phyloP scores from a whole-genome alignment of 495 filamentous ascomycete species.

The Lasiosphaeriaceae sp. region DNA sequence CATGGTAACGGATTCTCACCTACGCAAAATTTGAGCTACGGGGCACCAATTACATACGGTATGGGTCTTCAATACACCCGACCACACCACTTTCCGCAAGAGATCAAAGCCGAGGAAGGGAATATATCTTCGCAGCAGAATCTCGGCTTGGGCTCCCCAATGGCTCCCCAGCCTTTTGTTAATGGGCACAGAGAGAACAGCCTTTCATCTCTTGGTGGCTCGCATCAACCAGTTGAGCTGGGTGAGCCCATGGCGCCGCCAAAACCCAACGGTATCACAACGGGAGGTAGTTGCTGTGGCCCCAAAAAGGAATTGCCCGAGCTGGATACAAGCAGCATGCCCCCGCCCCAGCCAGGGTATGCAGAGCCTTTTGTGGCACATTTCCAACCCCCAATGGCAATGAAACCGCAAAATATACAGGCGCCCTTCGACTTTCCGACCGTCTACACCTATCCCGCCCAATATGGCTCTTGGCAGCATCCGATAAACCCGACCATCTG shows the following conservation, averaged over 20 bases:
- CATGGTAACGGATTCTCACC: slow-evolving; percentile 1
- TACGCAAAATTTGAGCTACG: slow-evolving; percentile 2
- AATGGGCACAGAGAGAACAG: slow-evolving; percentile 12
- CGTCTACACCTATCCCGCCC: slow-evolving; percentile 36
- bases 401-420: slow-evolving; percentile 16
- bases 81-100: slow-evolving; percentile 11
- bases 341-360: slow-evolving; percentile 10
- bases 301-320: slow-evolving; percentile 8
- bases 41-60: slow-evolving; percentile 14
- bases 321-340: slow-evolving; percentile 1
- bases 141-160: neutral
- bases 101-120: slow-evolving; percentile 16
- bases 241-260: slow-evolving; percentile 4
- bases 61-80: slow-evolving; percentile 15
- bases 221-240: slow-evolving; percentile 2
- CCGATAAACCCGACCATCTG: slow-evolving; percentile 38
- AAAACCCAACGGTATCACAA: slow-evolving; percentile 8
- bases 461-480: slow-evolving; percentile 41
- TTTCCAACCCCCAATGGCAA: slow-evolving; percentile 12
- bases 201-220: slow-evolving; percentile 1
- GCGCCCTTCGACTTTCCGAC: slow-evolving; percentile 15
- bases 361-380: slow-evolving; percentile 14
- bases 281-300: slow-evolving; percentile 15
- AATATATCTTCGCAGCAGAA: slow-evolving; percentile 6
- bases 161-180: neutral